phyloP scores from a whole-genome alignment of 2,329 filamentous ascomycete genomes.

The Sporothrix protearum region DNA sequence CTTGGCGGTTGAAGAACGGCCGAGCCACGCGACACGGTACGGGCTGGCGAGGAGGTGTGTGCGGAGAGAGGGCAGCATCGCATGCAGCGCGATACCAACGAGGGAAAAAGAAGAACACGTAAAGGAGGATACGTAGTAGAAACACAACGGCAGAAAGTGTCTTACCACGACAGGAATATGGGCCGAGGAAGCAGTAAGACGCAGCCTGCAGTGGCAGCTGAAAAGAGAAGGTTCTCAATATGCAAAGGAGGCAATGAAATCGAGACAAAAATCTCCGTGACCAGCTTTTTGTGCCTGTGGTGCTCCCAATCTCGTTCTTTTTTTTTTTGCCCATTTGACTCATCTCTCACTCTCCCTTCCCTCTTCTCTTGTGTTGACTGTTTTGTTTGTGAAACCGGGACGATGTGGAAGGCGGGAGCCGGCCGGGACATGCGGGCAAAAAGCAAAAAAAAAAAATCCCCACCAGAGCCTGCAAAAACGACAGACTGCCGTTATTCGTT shows the following conservation, averaged over 20 bases:
- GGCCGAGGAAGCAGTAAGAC: conserved; percentile 6
- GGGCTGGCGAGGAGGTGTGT: conserved; percentile 4
- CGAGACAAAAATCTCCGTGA: not conserved
- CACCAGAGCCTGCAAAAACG: not conserved
- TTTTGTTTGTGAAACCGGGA: conserved; percentile 26
- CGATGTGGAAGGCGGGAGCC: conserved; percentile 10
- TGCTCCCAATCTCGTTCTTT: not conserved
- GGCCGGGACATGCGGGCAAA: conserved; percentile 1
- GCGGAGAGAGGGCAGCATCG: conserved; percentile 10
- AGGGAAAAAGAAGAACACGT: not conserved
- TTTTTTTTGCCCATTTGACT: not conserved
- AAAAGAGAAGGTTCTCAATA: conserved; percentile 5
- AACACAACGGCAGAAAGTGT: not conserved
- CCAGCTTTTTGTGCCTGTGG: not conserved
- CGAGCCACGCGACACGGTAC: conserved; percentile 25
- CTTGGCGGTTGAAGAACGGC: conserved; percentile 21
- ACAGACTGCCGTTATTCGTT: not conserved
- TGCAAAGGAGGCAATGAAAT: not conserved
- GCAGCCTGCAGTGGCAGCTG: conserved; percentile 10
- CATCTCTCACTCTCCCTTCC: not conserved
- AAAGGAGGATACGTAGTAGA: not conserved
- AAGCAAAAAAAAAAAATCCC: no score
- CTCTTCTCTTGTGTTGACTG: not conserved
- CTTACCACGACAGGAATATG: not conserved
- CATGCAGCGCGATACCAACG: not conserved